These are phyloP conservation scores for Cryphonectria radicalis DNA, from an alignment of 2,329 filamentous ascomycete genomes.

Conservation along the genomic window DNA sequence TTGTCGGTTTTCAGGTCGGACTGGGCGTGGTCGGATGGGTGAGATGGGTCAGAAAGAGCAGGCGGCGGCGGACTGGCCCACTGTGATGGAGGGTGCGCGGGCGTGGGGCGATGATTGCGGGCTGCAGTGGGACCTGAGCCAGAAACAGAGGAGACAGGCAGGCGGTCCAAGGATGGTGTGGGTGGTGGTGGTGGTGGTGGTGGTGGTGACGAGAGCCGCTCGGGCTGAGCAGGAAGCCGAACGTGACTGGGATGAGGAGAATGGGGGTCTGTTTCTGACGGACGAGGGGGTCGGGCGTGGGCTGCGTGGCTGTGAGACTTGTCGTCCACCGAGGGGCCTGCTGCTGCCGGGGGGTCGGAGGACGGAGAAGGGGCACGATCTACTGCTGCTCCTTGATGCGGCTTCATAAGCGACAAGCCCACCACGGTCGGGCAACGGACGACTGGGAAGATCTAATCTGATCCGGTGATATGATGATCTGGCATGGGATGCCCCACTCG, in stretches of 20 bases:
- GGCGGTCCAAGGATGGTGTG: slow-evolving; percentile 25
- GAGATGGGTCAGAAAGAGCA: slow-evolving; percentile 22
- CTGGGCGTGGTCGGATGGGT: slow-evolving; percentile 7
- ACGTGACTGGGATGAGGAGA: slow-evolving; percentile 10
- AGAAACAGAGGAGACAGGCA: slow-evolving; percentile 18
- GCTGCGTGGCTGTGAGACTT: slow-evolving; percentile 1
- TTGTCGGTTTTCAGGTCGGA: slow-evolving; percentile 25
- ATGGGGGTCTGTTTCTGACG: slow-evolving; percentile 3
- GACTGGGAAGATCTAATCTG: slow-evolving; percentile 27
- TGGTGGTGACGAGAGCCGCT: slow-evolving; percentile 14
- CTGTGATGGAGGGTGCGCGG: slow-evolving; percentile 24
- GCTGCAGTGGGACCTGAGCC: slow-evolving; percentile 6
- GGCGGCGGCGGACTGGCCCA: slow-evolving; percentile 24
- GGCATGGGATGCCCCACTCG: slow-evolving; percentile 1
- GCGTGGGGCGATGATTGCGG: slow-evolving; percentile 22
- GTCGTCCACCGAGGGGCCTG: slow-evolving; percentile 3
- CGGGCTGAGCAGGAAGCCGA: slow-evolving; percentile 8
- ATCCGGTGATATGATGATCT: slow-evolving; percentile 25
- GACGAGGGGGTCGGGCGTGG: slow-evolving; percentile 5
- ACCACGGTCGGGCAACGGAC: background rate
- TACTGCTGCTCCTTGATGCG: slow-evolving; percentile 3
- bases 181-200: background rate
- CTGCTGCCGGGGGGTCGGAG: background rate
- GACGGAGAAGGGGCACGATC: background rate
- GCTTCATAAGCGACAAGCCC: slow-evolving; percentile 23